Conservation (phyloP, 129 eudicot species). For the Solidago caesia region DNA sequence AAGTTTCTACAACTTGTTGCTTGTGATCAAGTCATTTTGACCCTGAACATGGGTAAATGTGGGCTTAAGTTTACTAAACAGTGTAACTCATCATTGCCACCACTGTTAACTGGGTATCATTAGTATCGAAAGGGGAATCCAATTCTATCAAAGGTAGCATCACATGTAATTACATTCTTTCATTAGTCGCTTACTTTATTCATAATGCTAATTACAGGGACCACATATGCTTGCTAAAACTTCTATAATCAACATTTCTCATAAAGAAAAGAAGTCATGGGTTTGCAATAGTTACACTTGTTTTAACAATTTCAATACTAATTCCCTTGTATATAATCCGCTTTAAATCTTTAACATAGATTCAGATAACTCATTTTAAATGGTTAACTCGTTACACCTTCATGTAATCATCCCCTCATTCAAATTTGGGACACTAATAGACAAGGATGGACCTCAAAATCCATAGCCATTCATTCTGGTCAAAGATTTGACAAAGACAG, state of each 20-base stretch:
- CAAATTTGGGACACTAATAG: not conserved
- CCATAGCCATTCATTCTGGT: not conserved
- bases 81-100: constrained; percentile 34
- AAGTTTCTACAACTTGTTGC: not conserved
- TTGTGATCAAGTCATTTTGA: constrained; percentile 18
- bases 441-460: not conserved
- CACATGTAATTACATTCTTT: constrained; percentile 19
- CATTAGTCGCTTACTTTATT: constrained; percentile 6
- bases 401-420: not conserved
- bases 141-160: constrained; percentile 12
- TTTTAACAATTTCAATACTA: too few relatives aligned
- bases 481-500: not conserved
- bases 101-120: constrained; percentile 25
- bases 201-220: constrained; percentile 6
- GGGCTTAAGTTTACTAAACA: constrained; percentile 7
- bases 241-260: not conserved
- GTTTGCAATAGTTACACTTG: not conserved
- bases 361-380: too few relatives aligned
- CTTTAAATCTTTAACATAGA: too few relatives aligned
- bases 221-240: not conserved
- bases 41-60: constrained; percentile 36
- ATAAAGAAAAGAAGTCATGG: too few relatives aligned
- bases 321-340: too few relatives aligned
- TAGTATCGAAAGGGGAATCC: constrained; percentile 9
- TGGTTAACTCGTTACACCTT: not conserved